Percentiles rank a stretch among this genome's conserved stretches.
phyloP scores from a whole-genome alignment of 345 rosid species.

The Iberis pinnata region DNA sequence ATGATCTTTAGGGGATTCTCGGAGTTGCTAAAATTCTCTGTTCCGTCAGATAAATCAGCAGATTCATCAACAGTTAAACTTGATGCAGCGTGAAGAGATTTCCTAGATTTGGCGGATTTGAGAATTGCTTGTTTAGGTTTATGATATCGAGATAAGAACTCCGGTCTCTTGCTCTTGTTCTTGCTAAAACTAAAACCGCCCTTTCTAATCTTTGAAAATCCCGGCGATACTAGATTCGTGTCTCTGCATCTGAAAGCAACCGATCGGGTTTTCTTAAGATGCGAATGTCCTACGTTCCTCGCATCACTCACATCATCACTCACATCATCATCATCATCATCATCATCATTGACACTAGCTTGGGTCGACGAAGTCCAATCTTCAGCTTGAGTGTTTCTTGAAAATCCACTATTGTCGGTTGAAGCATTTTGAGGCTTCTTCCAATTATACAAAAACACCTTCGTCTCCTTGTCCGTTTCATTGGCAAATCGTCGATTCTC shows the following conservation, averaged over 20 bases:
- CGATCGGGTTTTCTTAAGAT: constrained; percentile 31
- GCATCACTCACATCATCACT: constrained; percentile 47
- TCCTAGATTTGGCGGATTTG: too few species aligned
- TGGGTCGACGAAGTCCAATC: constrained; percentile 38
- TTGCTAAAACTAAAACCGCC: constrained; percentile 25
- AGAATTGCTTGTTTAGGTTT: constrained; percentile 38
- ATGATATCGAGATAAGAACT: constrained; percentile 46
- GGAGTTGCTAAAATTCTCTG: constrained; percentile 53
- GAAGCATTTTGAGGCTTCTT: constrained; percentile 52
- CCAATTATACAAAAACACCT: constrained; percentile 72
- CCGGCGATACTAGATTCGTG: constrained; percentile 38
- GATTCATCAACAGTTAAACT: constrained; percentile 40
- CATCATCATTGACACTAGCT: constrained; percentile 32
- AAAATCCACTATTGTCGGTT: constrained; percentile 36
- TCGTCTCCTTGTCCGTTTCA: constrained; percentile 40
- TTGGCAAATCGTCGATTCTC: constrained; percentile 9
- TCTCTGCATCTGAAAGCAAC: constrained; percentile 54
- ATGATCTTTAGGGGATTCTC: constrained; percentile 44
- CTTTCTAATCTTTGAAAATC: constrained; percentile 34
- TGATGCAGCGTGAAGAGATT: constrained; percentile 34
- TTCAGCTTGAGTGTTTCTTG: constrained; percentile 25
- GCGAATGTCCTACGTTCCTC: constrained; percentile 46
- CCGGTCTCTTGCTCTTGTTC: constrained; percentile 56
- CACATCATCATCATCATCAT: constrained; percentile 21
- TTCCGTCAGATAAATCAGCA: constrained; percentile 54